Percentiles rank a stretch among this genome's conserved stretches.
phyloP scores from a whole-genome alignment of 257 asterid genomes.

The Fraxinus excelsior region DNA sequence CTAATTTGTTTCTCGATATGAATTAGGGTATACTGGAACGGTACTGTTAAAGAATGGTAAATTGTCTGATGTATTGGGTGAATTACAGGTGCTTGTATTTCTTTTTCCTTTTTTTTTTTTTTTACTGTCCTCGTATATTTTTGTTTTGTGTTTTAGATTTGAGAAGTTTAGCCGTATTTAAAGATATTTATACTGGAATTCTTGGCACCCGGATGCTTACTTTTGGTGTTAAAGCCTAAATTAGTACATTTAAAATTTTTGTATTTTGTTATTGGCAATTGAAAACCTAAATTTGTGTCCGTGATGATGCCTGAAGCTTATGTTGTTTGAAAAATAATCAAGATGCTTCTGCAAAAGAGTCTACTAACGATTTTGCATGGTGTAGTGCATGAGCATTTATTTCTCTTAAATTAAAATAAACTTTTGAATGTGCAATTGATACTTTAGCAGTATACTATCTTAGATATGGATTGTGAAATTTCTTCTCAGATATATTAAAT shows the following conservation, averaged over 20 bases:
- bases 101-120: background rate
- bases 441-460: background rate
- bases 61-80: background rate
- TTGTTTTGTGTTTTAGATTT: background rate
- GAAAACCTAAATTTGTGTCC: background rate
- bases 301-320: background rate
- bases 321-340: background rate
- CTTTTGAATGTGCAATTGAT: background rate
- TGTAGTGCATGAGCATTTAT: background rate
- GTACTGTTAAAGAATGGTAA: background rate
- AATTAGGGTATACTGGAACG: conserved; percentile 7
- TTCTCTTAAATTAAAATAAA: background rate
- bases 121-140: background rate
- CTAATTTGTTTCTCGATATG: background rate
- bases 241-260: too few species aligned
- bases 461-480: background rate
- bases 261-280: background rate
- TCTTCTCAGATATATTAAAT: background rate
- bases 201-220: background rate
- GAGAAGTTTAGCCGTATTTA: background rate
- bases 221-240: background rate
- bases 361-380: background rate
- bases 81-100: background rate
- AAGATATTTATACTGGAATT: background rate
- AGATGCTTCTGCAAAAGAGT: background rate